Base-by-base conservation (phyloP, 2,329 filamentous ascomycete genomes). In the Monosporascus ibericus region DNA sequence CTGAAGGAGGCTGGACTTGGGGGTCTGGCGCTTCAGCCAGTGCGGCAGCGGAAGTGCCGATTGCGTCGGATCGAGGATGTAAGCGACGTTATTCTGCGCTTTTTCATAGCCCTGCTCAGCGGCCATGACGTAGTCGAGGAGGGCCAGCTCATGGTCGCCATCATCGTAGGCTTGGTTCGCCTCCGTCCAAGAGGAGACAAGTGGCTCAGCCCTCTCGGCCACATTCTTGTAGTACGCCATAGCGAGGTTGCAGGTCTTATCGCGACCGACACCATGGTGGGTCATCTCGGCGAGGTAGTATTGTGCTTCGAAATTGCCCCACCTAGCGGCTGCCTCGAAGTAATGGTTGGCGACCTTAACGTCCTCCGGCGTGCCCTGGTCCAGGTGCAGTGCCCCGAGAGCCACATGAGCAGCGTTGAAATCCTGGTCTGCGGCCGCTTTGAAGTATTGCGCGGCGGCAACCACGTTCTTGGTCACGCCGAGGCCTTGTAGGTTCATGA, bases 201-300 rank as follows among this genome's bases (percentile, higher is more conserved):
- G 70, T 2, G 80, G 78, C 66, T 91, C 87, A 3, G 85, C 85
- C 61, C 82, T 84, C 66, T 91, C 87, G 2, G 86, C 84, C 9
- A 91, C 87, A 58, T 79, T 81, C 70, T 91, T 91, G 72, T 96
- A 96, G 67, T 94, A 95, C 14, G 81, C 81, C 42, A 90, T 79
- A 2, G 92, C 90, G 53, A 89, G 78, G 7, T 78, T 79, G 63
- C 92, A 96, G 14, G 87, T 86, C 60, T 85, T 85, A 58, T 95
- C 89, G 37, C 88, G 80, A 5, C 89, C 90, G 30, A 95, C 80
- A 0, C 89, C 91, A 56, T 89, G 82, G 60, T 92, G 82, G 24
- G 85, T 86, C 75, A 96, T 84, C 70, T 96, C 92, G 2, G 90
- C 92, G 4, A 96, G 81, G 67, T 95, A 95, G 71, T 96, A 96